Evolutionary conservation across 441 rosid species (phyloP), one percentile per base, ranked within the genome.

Genomic region (Corymbia calophylla): DNA sequence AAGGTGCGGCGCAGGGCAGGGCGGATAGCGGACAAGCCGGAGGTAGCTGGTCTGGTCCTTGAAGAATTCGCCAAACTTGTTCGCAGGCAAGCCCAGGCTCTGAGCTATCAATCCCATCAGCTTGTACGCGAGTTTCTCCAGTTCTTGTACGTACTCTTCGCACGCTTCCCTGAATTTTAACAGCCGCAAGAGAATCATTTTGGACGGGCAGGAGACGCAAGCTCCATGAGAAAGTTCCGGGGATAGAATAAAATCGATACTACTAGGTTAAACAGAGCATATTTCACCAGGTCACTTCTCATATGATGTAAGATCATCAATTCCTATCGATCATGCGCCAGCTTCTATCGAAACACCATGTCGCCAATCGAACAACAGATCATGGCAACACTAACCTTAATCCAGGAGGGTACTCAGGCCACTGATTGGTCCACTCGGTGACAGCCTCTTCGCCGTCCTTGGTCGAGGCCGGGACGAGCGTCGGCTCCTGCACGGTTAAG

Each of bases 1-100:
- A 81, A 97, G 94, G 88, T 95, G 94, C 2, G 99, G 98, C 44
- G 90, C 55, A 47, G 98, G 98, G 88, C 99, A 96, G 27, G 99
- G 96, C 29, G 98, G 99, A 88, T 96, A 97, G 93, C 90, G 91
- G 87, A 96, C 95, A 44, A 96, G 87, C 89, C 98, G 94, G 14
- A 95, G 48, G 86, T 94, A 93, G 91, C 94, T 93, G 56, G 91
- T 94, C 88, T 95, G 99, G 51, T 94, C 96, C 89, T 93, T 92
- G 91, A 95, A 97, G 91, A 88, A 95, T 88, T 93, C 95, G 86
- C 89, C 77, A 17, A 97, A 90, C 80, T 93, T 88, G 15, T 95
- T 87, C 53, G 93, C 92, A 16, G 92, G 92, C 90, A 97, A 92
- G 51, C 98, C 95, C 92, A 96, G 89, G 94, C 99, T 95, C 91